Evolutionary conservation across 2,329 filamentous ascomycete genomes (phyloP).

Genomic region (Sclerotinia glacialis): DNA sequence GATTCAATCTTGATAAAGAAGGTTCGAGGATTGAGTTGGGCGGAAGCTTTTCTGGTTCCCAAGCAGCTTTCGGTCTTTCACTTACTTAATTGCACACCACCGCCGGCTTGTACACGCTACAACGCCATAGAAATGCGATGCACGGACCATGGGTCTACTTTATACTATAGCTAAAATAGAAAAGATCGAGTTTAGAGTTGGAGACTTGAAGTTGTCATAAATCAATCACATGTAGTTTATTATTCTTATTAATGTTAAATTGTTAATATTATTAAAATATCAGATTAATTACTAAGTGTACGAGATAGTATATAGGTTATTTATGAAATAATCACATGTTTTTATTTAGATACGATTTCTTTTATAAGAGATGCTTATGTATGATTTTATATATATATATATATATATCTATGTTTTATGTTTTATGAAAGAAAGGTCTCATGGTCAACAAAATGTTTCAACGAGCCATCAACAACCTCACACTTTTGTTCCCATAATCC

Average conservation of each 20-base stretch:
- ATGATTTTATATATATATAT: too few species aligned
- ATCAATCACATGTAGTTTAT: too few species aligned
- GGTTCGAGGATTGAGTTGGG: slow-evolving; percentile 7
- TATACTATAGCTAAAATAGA: not conserved
- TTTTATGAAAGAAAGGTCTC: not conserved
- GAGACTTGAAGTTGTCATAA: too few species aligned
- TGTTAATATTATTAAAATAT: too few species aligned
- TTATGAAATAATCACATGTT: too few species aligned
- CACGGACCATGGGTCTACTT: slow-evolving; percentile 6
- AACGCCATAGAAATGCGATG: not conserved
- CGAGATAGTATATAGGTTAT: not conserved
- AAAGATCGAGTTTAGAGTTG: not conserved
- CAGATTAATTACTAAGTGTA: not conserved
- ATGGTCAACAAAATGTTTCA: not conserved
- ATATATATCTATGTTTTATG: not conserved
- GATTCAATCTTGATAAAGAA: slow-evolving; percentile 21
- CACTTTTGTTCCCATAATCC: not conserved
- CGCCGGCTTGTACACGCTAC: slow-evolving; percentile 20
- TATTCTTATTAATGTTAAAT: too few species aligned
- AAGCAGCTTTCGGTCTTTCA: slow-evolving; percentile 21
- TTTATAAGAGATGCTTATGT: not conserved
- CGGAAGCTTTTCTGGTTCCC: slow-evolving; percentile 14
- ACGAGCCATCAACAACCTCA: not conserved
- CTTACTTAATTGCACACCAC: slow-evolving; percentile 20
- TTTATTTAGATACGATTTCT: not conserved